These are phyloP conservation scores for Aspergillus sp. DNA, from an alignment of 2,329 filamentous ascomycete genomes.

Conservation along the genomic window DNA sequence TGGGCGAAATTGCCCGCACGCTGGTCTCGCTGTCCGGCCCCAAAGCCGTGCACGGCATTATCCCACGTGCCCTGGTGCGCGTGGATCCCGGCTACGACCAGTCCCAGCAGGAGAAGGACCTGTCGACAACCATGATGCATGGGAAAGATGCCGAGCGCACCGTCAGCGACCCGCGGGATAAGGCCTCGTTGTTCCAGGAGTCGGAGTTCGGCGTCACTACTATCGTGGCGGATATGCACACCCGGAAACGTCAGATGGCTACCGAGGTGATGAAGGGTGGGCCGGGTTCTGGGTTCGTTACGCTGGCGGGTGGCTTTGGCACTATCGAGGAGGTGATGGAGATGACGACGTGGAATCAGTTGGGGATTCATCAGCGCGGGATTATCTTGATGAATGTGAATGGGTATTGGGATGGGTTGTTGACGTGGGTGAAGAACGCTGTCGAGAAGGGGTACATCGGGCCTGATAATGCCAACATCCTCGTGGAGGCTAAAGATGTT, in stretches of 20 bases:
- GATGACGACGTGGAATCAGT: conserved; percentile 87
- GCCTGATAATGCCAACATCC: conserved; percentile 61
- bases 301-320: conserved; percentile 80
- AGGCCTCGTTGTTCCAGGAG: conserved; percentile 25
- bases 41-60: conserved; percentile 79
- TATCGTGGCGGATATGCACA: conserved; percentile 92
- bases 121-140: conserved; percentile 34
- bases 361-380: conserved; percentile 77
- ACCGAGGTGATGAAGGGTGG: conserved; percentile 74
- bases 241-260: conserved; percentile 89
- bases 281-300: conserved; percentile 79
- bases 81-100: conserved; percentile 49
- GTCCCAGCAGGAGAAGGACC: conserved; percentile 7
- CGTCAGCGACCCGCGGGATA: conserved; percentile 45
- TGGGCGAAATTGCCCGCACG: conserved; percentile 86
- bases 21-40: conserved; percentile 78
- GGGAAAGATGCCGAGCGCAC: conserved; percentile 44
- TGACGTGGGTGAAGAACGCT: conserved; percentile 71
- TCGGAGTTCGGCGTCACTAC: conserved; percentile 70
- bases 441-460: conserved; percentile 71
- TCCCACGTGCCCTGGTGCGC: conserved; percentile 73
- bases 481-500: conserved; percentile 65
- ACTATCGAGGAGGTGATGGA: conserved; percentile 97
- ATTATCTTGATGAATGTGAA: conserved; percentile 80
- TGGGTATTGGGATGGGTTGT: conserved; percentile 83